phyloP scores from a whole-genome alignment of 2,329 filamentous ascomycete species.

The Zymoseptoria tritici region DNA sequence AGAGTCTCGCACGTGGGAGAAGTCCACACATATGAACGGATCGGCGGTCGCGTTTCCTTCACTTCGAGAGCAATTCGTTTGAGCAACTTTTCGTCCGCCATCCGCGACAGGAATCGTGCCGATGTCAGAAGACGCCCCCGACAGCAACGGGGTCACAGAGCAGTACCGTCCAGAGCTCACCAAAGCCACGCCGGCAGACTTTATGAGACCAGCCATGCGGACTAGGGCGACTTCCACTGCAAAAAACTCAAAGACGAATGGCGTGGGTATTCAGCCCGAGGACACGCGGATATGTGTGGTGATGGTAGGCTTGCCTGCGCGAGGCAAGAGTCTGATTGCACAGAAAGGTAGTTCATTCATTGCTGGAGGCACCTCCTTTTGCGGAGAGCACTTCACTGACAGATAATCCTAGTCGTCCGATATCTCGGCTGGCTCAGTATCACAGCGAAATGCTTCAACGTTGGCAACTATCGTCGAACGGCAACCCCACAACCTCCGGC shows the following conservation, averaged over 20 bases:
- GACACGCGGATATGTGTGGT: conserved; percentile 96
- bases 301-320: conserved; percentile 93
- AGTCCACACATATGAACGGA: background rate
- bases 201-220: conserved; percentile 35
- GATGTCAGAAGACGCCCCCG: conserved; percentile 12
- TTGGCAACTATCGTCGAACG: conserved; percentile 87
- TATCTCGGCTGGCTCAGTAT: conserved; percentile 97
- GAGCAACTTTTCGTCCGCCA: background rate
- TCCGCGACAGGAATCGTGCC: background rate
- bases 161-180: conserved; percentile 23
- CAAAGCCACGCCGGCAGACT: conserved; percentile 31
- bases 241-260: conserved; percentile 40
- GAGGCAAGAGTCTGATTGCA: conserved; percentile 95
- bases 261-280: conserved; percentile 77
- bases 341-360: conserved; percentile 52
- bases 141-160: conserved; percentile 22
- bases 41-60: background rate
- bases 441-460: conserved; percentile 90
- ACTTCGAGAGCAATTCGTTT: background rate
- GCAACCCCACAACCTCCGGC: conserved; percentile 85
- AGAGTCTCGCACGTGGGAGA: background rate
- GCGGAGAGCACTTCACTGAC: conserved; percentile 3
- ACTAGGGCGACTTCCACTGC: conserved; percentile 19
- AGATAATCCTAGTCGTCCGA: conserved; percentile 59
- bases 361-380: background rate